Conservation (phyloP, 768 basidiomycete species). For the Lentinula aciculospora region DNA sequence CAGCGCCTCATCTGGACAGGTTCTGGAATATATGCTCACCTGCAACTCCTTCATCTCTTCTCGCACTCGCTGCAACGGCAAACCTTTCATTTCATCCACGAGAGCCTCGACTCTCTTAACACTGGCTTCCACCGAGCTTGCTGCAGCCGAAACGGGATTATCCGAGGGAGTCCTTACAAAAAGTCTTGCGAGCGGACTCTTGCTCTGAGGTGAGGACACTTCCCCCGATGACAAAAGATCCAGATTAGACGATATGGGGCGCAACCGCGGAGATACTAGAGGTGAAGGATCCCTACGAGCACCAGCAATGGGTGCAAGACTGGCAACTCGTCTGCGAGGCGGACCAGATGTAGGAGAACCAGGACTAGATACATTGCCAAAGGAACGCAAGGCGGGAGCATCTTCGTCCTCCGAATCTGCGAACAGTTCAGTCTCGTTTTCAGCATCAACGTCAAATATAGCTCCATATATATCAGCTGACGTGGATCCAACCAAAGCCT, state of each 20-base stretch:
- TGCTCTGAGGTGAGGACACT: conserved; percentile 17
- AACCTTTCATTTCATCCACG: conserved; percentile 54
- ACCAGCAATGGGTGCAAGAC: conserved; percentile 9
- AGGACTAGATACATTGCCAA: background rate
- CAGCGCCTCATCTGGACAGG: background rate
- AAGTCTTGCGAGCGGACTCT: conserved; percentile 40
- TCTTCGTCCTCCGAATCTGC: conserved; percentile 43
- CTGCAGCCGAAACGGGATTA: conserved; percentile 7
- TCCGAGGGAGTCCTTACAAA: conserved; percentile 24
- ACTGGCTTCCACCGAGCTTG: conserved; percentile 35
- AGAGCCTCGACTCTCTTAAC: conserved; percentile 53
- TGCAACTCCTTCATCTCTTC: conserved; percentile 83
- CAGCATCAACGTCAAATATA: conserved; percentile 67
- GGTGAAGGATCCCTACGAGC: conserved; percentile 9
- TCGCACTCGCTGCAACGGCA: conserved; percentile 63
- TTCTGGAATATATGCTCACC: conserved; percentile 29
- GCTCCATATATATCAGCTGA: conserved; percentile 68
- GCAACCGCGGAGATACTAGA: conserved; percentile 18
- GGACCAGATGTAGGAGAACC: conserved; percentile 14
- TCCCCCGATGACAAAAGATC: conserved; percentile 14
- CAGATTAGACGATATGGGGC: conserved; percentile 11
- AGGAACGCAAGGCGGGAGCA: conserved; percentile 32
- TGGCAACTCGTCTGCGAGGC: conserved; percentile 20
- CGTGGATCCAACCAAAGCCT: conserved; percentile 69
- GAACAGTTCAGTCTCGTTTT: conserved; percentile 44